Evolutionary conservation across 352 stramenopile genomes (phyloP).

Genomic region (Globisporangium canariense): DNA sequence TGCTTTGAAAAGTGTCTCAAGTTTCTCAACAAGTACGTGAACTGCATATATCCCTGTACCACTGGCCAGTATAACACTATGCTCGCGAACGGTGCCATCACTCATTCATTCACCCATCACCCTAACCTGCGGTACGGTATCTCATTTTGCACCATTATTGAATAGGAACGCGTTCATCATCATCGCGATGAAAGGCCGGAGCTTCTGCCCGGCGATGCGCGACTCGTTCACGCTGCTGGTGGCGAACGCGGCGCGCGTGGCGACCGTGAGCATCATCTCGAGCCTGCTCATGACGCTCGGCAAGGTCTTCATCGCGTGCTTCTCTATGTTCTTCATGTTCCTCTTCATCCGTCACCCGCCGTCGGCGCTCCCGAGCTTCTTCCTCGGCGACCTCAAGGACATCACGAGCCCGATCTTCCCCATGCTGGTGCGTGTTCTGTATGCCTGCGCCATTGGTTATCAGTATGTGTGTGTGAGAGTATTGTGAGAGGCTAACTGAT

Average conservation of each 20-base stretch:
- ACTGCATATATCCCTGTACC: not conserved
- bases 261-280: constrained; percentile 79
- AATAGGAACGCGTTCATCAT: constrained; percentile 85
- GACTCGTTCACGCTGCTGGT: constrained; percentile 95
- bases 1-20: constrained; percentile 90
- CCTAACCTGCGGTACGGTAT: too few relatives aligned
- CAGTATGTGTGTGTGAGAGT: not conserved
- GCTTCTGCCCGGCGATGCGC: constrained; percentile 89
- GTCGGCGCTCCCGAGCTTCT: constrained; percentile 54
- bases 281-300: constrained; percentile 85
- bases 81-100: not conserved
- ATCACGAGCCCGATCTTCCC: constrained; percentile 76
- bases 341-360: constrained; percentile 72
- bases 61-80: not conserved
- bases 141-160: not conserved
- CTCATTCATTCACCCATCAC: not conserved
- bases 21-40: constrained; percentile 76
- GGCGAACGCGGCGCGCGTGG: constrained; percentile 91
- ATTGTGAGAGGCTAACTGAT: not conserved
- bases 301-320: constrained; percentile 82
- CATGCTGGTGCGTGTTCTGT: constrained; percentile 43
- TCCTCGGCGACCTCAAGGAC: constrained; percentile 62
- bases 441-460: not conserved
- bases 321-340: constrained; percentile 79
- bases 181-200: constrained; percentile 82